Evolutionary conservation across 208 protist species (phyloP).

Genomic region (Acanthamoeba lenticulata): DNA sequence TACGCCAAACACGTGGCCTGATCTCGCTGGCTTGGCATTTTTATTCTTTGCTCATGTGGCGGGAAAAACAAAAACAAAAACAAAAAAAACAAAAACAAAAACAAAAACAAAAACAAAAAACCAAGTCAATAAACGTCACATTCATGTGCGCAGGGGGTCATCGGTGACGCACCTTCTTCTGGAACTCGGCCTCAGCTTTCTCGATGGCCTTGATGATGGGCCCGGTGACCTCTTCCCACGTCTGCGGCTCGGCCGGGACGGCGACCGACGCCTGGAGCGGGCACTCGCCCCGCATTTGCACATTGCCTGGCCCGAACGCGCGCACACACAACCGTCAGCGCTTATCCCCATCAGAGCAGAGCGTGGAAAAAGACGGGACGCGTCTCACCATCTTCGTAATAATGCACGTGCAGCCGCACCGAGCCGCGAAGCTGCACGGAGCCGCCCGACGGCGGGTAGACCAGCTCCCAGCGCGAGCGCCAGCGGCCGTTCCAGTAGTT

Average conservation of each 20-base stretch:
- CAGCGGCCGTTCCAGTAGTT: conserved; percentile 82
- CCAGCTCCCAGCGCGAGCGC: conserved; percentile 78
- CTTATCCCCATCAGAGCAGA: conserved; percentile 78
- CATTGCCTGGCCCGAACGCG: no score
- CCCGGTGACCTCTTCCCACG: conserved; percentile 4
- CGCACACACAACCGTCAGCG: no score
- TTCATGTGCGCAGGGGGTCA: neutral
- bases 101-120: neutral
- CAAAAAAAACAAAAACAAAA: neutral
- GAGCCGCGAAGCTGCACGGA: conserved; percentile 69
- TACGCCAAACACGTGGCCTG: no score
- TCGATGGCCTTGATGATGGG: conserved; percentile 57
- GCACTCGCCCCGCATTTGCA: conserved; percentile 52
- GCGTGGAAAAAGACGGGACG: no score
- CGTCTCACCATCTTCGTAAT: conserved; percentile 88
- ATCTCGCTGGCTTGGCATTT: no score
- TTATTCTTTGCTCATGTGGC: no score
- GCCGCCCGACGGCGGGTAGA: conserved; percentile 33
- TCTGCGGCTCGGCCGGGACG: neutral
- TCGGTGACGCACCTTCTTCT: neutral
- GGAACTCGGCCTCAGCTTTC: conserved; percentile 23
- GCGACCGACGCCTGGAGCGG: neutral
- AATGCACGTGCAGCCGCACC: conserved; percentile 83
- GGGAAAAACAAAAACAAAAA: conserved; percentile 1
- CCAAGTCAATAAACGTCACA: neutral